Evolutionary conservation across 441 rosid species (phyloP).

Genomic region (Isatis lusitanica): DNA sequence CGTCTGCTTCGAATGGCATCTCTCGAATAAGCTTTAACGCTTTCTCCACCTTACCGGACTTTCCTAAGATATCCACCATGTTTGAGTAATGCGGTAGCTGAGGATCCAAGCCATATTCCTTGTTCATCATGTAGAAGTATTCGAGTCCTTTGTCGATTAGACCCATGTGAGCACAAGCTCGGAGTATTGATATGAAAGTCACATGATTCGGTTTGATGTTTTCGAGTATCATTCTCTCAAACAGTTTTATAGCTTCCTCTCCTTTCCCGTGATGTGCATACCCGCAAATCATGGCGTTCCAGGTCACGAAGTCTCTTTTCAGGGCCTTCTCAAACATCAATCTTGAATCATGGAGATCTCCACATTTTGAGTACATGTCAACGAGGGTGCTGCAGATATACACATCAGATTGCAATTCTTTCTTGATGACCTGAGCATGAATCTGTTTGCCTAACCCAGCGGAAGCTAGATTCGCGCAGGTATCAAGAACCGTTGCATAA

Average conservation of each 20-base stretch:
- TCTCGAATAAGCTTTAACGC: constrained; percentile 59
- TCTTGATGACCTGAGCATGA: constrained; percentile 79
- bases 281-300: constrained; percentile 92
- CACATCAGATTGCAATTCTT: constrained; percentile 67
- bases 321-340: constrained; percentile 66
- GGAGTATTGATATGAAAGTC: constrained; percentile 82
- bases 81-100: constrained; percentile 82
- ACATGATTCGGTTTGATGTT: constrained; percentile 69
- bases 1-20: constrained; percentile 83
- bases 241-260: constrained; percentile 64
- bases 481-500: constrained; percentile 81
- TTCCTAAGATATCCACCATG: constrained; percentile 86
- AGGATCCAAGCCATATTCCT: constrained; percentile 60
- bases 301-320: constrained; percentile 72
- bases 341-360: constrained; percentile 71
- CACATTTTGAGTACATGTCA: constrained; percentile 96
- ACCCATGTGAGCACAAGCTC: constrained; percentile 92
- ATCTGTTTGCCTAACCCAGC: constrained; percentile 84
- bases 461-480: constrained; percentile 85
- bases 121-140: constrained; percentile 67
- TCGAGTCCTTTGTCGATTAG: constrained; percentile 55
- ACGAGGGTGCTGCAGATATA: constrained; percentile 89
- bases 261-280: constrained; percentile 90
- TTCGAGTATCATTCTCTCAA: constrained; percentile 55
- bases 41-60: constrained; percentile 58